These are phyloP conservation scores for Pezicula radicicola DNA, from an alignment of 2,329 filamentous ascomycete species.

Conservation along the genomic window DNA sequence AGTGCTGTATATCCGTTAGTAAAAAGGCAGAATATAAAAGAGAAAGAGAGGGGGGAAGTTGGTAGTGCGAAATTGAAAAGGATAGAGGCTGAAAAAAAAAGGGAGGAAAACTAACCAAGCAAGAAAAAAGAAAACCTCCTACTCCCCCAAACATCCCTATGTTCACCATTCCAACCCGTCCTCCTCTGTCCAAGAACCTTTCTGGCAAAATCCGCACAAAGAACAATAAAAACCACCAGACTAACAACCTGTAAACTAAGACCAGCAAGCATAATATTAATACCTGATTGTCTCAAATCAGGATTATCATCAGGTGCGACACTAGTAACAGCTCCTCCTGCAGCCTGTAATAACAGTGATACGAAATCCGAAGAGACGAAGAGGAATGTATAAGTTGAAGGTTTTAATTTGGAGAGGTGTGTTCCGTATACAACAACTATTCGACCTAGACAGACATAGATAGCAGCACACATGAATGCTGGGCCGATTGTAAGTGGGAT, in stretches of 20 bases:
- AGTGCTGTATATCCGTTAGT: conserved; percentile 29
- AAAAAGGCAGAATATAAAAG: too few species aligned
- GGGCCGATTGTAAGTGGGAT: conserved; percentile 54
- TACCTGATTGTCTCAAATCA: background rate
- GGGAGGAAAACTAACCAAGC: background rate
- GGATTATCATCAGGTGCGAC: conserved; percentile 25
- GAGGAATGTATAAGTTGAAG: conserved; percentile 50
- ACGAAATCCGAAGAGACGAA: conserved; percentile 58
- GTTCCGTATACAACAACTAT: conserved; percentile 50
- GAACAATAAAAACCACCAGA: conserved; percentile 21
- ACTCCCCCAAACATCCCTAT: conserved; percentile 9
- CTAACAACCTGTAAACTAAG: conserved; percentile 30
- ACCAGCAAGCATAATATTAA: conserved; percentile 31
- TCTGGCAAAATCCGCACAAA: conserved; percentile 3
- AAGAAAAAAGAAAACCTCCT: background rate
- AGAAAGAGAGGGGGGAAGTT: background rate
- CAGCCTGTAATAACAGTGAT: conserved; percentile 56
- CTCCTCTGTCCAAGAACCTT: conserved; percentile 2
- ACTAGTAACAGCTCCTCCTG: conserved; percentile 54
- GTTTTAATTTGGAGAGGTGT: conserved; percentile 39
- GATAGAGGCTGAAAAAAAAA: too few species aligned
- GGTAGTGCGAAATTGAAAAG: too few species aligned
- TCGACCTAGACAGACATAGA: conserved; percentile 56
- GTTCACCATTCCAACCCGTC: conserved; percentile 10
- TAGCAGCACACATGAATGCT: conserved; percentile 52